These are phyloP conservation scores for Moricandia arvensis DNA, from an alignment of 345 rosid genomes.

Conservation along the genomic window DNA sequence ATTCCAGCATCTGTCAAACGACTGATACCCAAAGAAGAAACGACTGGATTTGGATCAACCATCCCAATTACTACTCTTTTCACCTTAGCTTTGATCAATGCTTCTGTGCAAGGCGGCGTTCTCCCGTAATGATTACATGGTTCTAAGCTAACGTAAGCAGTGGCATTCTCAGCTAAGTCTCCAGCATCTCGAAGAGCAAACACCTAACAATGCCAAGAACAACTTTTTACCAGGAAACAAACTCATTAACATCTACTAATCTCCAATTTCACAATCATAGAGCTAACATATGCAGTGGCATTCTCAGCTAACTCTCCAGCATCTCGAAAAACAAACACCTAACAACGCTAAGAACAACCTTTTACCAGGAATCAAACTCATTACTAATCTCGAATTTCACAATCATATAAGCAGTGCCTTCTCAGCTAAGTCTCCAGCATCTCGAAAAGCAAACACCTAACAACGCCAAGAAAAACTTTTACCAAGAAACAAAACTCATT, in stretches of 20 bases:
- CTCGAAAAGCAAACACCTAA: slow-evolving; percentile 83
- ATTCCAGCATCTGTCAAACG: slow-evolving; percentile 69
- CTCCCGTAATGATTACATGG: slow-evolving; percentile 91
- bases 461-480: background rate
- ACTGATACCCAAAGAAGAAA: slow-evolving; percentile 66
- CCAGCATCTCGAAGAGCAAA: slow-evolving; percentile 86
- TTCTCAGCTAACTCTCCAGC: slow-evolving; percentile 76
- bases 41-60: slow-evolving; percentile 91
- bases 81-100: slow-evolving; percentile 75
- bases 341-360: background rate
- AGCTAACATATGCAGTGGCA: slow-evolving; percentile 51
- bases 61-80: slow-evolving; percentile 79
- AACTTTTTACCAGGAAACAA: too few relatives aligned
- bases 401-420: slow-evolving; percentile 56
- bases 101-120: slow-evolving; percentile 91
- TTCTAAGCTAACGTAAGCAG: slow-evolving; percentile 87
- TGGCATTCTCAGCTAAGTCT: slow-evolving; percentile 68
- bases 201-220: slow-evolving; percentile 44
- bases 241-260: too few relatives aligned
- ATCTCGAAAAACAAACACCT: slow-evolving; percentile 86
- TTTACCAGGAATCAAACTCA: too few relatives aligned
- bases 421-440: slow-evolving; percentile 76
- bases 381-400: too few relatives aligned
- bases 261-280: too few relatives aligned
- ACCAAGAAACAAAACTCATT: too few relatives aligned